A percentile compares a stretch with the other conserved stretches of the same genome.
These are phyloP conservation scores for Eucalyptus camaldulensis DNA, from an alignment of 345 rosid species.

Conservation along the genomic window DNA sequence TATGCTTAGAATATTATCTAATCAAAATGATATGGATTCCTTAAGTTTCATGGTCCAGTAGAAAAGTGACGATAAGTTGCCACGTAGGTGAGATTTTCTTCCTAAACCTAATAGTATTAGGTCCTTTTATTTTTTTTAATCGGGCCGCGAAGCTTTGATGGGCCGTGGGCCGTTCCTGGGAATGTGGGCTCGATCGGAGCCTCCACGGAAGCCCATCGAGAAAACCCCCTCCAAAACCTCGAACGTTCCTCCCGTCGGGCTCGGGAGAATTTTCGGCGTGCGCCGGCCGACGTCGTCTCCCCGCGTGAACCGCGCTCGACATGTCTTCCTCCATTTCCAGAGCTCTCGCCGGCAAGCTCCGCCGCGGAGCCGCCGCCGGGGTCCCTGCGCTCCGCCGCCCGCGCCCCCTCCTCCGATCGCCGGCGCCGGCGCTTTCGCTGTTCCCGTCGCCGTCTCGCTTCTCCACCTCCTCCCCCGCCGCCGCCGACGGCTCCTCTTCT, in stretches of 20 bases:
- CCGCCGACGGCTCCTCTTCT: not conserved
- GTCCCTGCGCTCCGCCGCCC: not conserved
- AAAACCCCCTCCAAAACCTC: not conserved
- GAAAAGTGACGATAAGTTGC: too few relatives aligned
- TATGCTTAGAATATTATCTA: too few relatives aligned
- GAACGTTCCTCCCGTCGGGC: not conserved
- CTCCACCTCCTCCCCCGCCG: not conserved
- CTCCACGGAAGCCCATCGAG: not conserved
- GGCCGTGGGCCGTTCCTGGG: not conserved
- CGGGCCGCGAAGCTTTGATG: not conserved
- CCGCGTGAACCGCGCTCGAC: not conserved
- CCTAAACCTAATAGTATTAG: too few relatives aligned
- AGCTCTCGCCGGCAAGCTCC: conserved; percentile 20
- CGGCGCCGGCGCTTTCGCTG: conserved; percentile 1
- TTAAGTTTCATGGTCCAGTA: too few relatives aligned
- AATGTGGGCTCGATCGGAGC: not conserved
- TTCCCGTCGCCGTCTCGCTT: conserved; percentile 2
- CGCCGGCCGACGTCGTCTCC: not conserved
- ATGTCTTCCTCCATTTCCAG: conserved; percentile 23
- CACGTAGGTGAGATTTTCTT: too few relatives aligned
- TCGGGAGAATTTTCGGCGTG: not conserved
- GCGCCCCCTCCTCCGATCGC: not conserved
- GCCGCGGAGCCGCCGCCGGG: not conserved
- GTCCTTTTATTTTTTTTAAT: too few relatives aligned
- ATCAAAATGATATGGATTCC: too few relatives aligned